Evolutionary conservation across 2,329 filamentous ascomycete species (phyloP).

Genomic region (Aspergillus carbonarius): DNA sequence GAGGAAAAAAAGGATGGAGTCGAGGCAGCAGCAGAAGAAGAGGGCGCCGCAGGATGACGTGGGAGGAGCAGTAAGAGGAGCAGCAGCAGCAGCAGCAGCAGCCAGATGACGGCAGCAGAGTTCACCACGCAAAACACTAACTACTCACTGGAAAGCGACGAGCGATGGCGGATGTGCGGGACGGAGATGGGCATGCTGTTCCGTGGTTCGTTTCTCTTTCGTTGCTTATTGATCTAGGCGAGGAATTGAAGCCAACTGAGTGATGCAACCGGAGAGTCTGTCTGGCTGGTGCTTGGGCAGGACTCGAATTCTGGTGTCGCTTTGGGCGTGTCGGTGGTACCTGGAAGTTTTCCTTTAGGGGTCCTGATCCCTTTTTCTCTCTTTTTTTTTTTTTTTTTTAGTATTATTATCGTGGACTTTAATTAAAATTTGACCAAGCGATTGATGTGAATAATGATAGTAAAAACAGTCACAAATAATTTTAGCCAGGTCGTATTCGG

Average conservation of each 20-base stretch:
- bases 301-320: background rate
- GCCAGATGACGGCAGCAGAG: constrained; percentile 6
- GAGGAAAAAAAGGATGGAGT: constrained; percentile 1
- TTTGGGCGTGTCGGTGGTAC: background rate
- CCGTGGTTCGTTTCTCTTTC: background rate
- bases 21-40: background rate
- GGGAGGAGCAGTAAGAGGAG: constrained; percentile 5
- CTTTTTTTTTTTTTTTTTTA: background rate
- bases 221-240: background rate
- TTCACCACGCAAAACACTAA: constrained; percentile 4
- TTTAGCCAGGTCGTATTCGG: background rate
- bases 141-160: constrained; percentile 29
- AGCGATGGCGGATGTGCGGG: constrained; percentile 39
- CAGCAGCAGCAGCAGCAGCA: background rate
- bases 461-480: background rate
- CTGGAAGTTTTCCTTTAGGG: background rate
- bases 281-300: background rate
- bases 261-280: background rate
- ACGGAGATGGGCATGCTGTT: constrained; percentile 33
- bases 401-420: background rate
- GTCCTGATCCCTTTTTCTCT: constrained; percentile 3
- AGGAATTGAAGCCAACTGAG: background rate
- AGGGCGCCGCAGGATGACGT: constrained; percentile 18
- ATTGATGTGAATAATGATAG: background rate
- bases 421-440: background rate